phyloP scores from a whole-genome alignment of 345 rosid species.

The Hibiscus trionum region DNA sequence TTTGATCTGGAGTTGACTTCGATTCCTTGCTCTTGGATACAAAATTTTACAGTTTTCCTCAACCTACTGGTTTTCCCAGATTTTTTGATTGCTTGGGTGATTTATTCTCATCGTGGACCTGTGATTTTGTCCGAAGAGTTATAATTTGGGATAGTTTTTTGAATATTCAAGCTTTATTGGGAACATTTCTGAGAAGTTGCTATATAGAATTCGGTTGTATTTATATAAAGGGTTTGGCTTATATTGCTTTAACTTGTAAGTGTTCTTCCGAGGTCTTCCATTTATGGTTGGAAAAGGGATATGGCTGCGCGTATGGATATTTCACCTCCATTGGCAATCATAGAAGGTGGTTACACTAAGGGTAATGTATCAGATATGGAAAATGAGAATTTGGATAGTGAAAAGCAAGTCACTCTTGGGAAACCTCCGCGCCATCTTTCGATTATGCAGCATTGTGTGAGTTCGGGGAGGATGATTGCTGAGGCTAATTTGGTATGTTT shows the following conservation, averaged over 20 bases:
- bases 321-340: constrained; percentile 36
- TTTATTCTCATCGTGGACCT: constrained; percentile 3
- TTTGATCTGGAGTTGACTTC: constrained; percentile 21
- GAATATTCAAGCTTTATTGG: constrained; percentile 6
- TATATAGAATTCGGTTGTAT: not conserved
- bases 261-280: constrained; percentile 1
- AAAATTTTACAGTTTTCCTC: constrained; percentile 9
- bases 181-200: not conserved
- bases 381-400: constrained; percentile 2
- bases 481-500: constrained; percentile 48
- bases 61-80: too few relatives aligned
- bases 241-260: constrained; percentile 1
- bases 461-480: constrained; percentile 36
- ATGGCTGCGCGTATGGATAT: constrained; percentile 60
- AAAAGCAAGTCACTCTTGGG: constrained; percentile 40
- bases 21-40: not conserved
- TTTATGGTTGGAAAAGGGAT: constrained; percentile 37
- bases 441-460: constrained; percentile 32
- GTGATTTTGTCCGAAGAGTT: constrained; percentile 11
- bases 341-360: constrained; percentile 42
- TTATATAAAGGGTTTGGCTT: not conserved
- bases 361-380: constrained; percentile 30
- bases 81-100: constrained; percentile 14
- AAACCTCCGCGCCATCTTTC: constrained; percentile 78
- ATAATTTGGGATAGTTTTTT: not conserved